Base-by-base conservation (phyloP, 306 rosid genomes). In the Lathyrus aphaca region DNA sequence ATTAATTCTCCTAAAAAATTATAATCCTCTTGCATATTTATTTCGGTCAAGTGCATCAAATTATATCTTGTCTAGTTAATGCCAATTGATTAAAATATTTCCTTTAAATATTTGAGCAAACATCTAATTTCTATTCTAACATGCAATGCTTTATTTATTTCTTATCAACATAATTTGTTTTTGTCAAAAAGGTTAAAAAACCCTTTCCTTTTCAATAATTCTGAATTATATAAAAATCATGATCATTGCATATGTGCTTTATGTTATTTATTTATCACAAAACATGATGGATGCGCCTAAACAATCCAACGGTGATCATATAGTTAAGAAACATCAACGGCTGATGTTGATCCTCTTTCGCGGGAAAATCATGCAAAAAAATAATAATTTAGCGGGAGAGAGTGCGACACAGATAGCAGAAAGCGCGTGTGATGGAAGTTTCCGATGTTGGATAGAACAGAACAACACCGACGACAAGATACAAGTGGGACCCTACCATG, bases 401-500 rank as follows among this genome's bases (percentile, higher is more conserved):
- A 16, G 48, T 30, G 76, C 8, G 48, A 21, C 43, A 17, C 51
- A 71, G 53, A 68, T 17, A 68, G 18, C 54, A 49, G 10, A 10
- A 55, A 5, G 66, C 42, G 68, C 42, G 35, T 43, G 74, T 19
- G 38, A 48, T 64, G 75, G 72, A 56, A 67, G 53, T 58, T 58
- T 74, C 78, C 53, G 8, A 71, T 49, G 82, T 37, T 57, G 79
- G 69, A 88, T 76, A 74, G 75, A 86, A 84, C 89, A 83, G 85
- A 18, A 87, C 86, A 18, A 87, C 86, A 83, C 89, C 81, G 82
- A 76, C 84, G 84, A 83, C 87, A 74, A 5, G 82, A 83, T 81
- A 76, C 72, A 46, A 42, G 82, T 77, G 89, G 91, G 85, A 48
- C 85, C 86, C 78, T 6, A 63, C 4, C 16, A 70, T 65, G 43